Evolutionary conservation across 768 basidiomycete species (phyloP), one percentile per base, ranked within the genome.

Genomic region (Calocybe gangraenosa): DNA sequence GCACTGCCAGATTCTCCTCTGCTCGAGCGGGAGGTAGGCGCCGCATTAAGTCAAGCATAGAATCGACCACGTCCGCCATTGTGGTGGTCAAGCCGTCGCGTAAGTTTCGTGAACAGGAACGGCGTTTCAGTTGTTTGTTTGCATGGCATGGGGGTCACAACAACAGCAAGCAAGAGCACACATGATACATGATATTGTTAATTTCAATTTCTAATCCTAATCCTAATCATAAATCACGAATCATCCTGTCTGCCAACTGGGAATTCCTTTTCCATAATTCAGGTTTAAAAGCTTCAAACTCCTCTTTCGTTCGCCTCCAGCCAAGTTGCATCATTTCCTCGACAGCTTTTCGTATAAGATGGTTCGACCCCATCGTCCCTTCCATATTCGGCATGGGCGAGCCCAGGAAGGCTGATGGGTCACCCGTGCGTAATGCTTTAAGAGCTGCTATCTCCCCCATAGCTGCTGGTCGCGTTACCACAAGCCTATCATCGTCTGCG

Each of bases 41-140:
- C 43, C 96, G 81, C 79, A 94, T 87, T 38, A 97, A 79, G 69
- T 98, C 95, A 32, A 98, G 83, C 83, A 95, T 92, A 44, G 90
- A 87, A 58, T 93, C 90, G 37, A 92, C 79, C 48, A 86, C 73
- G 65, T 92, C 90, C 38, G 74, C 71, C 86, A 86, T 87, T 53
- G 40, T 65, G 54, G 32, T 65, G 44, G 25, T 44, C 11, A 11
- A 28, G 25, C 25, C 25, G 5, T 28, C 11, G 25, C 37, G 3
- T 21, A 35, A 23, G 28, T 34, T 28, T 37, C 2, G 39, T 35
- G 15, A 23, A 48, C 23, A 30, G 7, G 23, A 25, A 33, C 18
- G 0, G 1, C n/a, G n/a, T n/a, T n/a, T n/a, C n/a, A n/a, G n/a
- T n/a, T n/a, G n/a, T n/a, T n/a, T n/a, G n/a, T n/a, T n/a, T n/a